These are phyloP conservation scores for Alternaria hordeiaustralica DNA, from an alignment of 2,329 filamentous ascomycete genomes.

Conservation along the genomic window DNA sequence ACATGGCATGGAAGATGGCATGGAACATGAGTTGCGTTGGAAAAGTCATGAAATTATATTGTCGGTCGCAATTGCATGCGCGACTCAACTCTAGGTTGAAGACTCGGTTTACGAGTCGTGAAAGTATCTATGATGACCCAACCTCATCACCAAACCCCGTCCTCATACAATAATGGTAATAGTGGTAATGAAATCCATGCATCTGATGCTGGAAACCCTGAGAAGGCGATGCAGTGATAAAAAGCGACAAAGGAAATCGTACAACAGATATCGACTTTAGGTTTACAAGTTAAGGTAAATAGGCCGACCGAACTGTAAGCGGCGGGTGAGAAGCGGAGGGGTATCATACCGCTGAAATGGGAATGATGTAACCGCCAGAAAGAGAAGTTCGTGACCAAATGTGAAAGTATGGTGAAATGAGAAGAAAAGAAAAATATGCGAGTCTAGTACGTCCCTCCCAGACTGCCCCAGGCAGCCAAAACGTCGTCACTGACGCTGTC, in stretches of 20 bases:
- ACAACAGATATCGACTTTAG: neutral
- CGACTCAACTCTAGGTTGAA: neutral
- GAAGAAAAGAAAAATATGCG: neutral
- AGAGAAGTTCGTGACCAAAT: too few species aligned
- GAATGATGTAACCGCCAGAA: neutral
- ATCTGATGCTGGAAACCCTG: neutral
- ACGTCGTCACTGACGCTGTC: conserved; percentile 56
- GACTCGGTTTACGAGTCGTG: neutral
- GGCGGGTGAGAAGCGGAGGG: neutral
- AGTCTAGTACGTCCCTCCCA: conserved; percentile 49
- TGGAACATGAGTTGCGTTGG: neutral
- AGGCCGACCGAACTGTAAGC: neutral
- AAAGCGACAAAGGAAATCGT: neutral
- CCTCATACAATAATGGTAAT: neutral
- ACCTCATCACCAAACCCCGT: neutral
- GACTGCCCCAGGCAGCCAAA: conserved; percentile 55
- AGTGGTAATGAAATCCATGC: neutral
- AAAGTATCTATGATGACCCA: neutral
- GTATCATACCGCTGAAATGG: neutral
- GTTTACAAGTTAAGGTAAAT: neutral
- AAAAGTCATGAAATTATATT: neutral
- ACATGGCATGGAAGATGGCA: neutral
- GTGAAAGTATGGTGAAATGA: too few species aligned
- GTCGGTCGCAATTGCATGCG: neutral
- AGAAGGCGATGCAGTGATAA: neutral